These are phyloP conservation scores for Cytospora chrysosperma DNA, from an alignment of 2,329 filamentous ascomycete genomes.

Conservation along the genomic window DNA sequence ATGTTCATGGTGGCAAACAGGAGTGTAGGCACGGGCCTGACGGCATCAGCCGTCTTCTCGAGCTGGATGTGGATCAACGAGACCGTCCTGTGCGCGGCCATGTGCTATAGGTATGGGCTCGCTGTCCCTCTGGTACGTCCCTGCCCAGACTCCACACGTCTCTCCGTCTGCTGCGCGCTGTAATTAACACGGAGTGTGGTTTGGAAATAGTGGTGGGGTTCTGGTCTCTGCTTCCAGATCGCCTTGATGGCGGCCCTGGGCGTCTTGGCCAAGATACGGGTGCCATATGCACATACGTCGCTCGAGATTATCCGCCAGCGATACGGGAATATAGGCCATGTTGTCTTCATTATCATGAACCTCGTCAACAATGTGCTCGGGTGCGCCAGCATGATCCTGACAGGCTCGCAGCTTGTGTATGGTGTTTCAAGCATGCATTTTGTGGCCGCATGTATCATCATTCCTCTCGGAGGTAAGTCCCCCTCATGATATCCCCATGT, in stretches of 20 bases:
- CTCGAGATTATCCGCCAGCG: conserved; percentile 49
- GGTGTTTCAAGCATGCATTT: conserved; percentile 49
- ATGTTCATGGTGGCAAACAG: conserved; percentile 42
- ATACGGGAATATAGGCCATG: conserved; percentile 43
- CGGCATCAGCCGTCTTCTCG: conserved; percentile 34
- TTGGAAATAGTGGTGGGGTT: conserved; percentile 35
- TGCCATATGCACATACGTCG: conserved; percentile 50
- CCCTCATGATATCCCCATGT: too few species aligned
- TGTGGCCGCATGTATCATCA: conserved; percentile 44
- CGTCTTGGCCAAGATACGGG: conserved; percentile 47
- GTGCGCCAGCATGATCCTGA: conserved; percentile 45
- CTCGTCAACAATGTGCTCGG: conserved; percentile 45
- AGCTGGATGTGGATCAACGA: conserved; percentile 46
- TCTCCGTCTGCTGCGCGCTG: not conserved
- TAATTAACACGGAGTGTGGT: conserved; percentile 29
- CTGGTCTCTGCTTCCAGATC: conserved; percentile 41
- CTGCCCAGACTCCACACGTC: accelerated
- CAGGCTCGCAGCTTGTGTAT: conserved; percentile 44
- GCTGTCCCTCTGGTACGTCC: conserved; percentile 27
- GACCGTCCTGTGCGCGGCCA: conserved; percentile 38
- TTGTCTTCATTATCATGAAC: conserved; percentile 42
- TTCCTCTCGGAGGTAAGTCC: conserved; percentile 42
- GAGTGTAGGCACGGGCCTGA: conserved; percentile 33
- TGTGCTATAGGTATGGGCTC: conserved; percentile 33
- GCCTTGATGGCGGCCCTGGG: conserved; percentile 49